Evolutionary conservation across 2,329 filamentous ascomycete species (phyloP).

Genomic region (Aspergillus pseudotamarii): DNA sequence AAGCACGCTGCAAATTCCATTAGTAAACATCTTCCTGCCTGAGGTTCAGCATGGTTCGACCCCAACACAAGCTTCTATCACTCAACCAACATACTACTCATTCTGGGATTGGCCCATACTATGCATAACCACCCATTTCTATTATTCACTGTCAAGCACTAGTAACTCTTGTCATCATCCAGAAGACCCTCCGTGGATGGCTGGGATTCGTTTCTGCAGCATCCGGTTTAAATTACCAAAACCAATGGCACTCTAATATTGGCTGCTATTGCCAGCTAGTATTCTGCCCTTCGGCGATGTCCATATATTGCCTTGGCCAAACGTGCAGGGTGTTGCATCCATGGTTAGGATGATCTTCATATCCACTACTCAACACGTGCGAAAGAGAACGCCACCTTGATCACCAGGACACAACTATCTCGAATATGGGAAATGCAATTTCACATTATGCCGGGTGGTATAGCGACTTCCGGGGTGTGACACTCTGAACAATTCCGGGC

Average conservation of each 20-base stretch:
- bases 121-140: not conserved
- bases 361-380: not conserved
- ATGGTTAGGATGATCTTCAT: not conserved
- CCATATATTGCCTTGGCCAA: not conserved
- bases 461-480: not conserved
- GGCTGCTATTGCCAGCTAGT: not conserved
- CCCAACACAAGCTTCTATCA: slow-evolving; percentile 1
- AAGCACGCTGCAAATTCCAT: not conserved
- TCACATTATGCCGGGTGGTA: not conserved
- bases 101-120: not conserved
- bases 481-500: not conserved
- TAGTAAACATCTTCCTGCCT: not conserved
- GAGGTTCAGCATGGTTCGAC: not conserved
- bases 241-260: not conserved
- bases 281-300: too few species aligned
- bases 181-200: not conserved
- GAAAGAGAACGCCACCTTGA: not conserved
- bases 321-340: not conserved
- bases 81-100: not conserved
- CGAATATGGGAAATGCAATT: not conserved
- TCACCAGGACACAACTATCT: not conserved
- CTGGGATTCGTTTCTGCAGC: not conserved
- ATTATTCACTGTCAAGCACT: not conserved
- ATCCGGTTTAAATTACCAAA: not conserved
- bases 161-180: not conserved